Evolutionary conservation across 2,329 filamentous ascomycete genomes (phyloP).

Genomic region (Pseudocercospora fuligena): DNA sequence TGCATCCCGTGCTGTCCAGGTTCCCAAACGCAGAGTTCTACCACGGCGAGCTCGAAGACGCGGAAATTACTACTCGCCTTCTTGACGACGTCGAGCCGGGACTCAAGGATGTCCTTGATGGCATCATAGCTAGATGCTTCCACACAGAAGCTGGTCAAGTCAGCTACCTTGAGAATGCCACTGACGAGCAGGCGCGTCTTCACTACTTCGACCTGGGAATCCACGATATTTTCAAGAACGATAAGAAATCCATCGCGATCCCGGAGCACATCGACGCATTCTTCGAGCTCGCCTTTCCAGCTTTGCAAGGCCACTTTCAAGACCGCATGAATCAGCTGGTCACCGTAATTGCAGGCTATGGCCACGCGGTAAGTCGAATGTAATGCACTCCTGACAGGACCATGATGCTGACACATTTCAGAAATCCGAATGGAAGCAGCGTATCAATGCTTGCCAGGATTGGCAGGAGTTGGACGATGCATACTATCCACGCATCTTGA

Average conservation of each 20-base stretch:
- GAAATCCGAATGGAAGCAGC: no score
- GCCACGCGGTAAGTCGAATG: constrained; percentile 17
- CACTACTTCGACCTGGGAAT: not conserved
- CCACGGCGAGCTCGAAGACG: constrained; percentile 12
- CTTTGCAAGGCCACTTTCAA: constrained; percentile 20
- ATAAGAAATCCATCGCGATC: constrained; percentile 13
- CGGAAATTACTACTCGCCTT: not conserved
- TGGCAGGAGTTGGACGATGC: not conserved
- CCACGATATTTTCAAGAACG: no score
- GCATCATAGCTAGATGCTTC: constrained; percentile 6
- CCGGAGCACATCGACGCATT: constrained; percentile 23
- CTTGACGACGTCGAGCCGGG: constrained; percentile 14
- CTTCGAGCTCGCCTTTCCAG: constrained; percentile 22
- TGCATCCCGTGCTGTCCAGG: constrained; percentile 3
- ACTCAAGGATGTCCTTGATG: constrained; percentile 9
- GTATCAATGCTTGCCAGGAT: no score
- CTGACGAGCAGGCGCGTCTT: not conserved
- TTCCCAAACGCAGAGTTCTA: constrained; percentile 25
- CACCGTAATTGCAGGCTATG: constrained; percentile 29
- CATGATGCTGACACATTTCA: no score
- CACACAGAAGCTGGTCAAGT: no score
- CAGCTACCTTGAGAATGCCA: not conserved
- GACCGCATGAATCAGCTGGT: constrained; percentile 19
- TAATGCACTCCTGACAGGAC: no score
- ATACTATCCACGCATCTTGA: constrained; percentile 25